These are phyloP conservation scores for Apiospora aurea DNA, from an alignment of 2,329 filamentous ascomycete species.

Conservation along the genomic window DNA sequence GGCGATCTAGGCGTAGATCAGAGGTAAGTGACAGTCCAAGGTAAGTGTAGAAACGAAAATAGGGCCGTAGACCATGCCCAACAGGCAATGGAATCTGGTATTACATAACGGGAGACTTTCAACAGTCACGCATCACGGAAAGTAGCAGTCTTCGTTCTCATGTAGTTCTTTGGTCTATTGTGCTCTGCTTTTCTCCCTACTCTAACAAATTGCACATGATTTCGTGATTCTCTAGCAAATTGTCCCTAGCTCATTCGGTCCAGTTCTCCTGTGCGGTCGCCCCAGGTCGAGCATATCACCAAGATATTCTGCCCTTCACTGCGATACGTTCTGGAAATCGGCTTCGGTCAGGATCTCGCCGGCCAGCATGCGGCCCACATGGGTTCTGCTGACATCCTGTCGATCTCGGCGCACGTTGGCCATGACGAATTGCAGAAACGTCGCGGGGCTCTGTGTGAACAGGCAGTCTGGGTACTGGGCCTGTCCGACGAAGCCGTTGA, in stretches of 20 bases:
- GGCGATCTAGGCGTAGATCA: neutral
- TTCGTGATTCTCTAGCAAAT: neutral
- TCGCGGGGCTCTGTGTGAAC: constrained; percentile 37
- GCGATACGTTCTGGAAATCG: constrained; percentile 23
- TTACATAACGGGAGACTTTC: neutral
- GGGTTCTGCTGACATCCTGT: constrained; percentile 28
- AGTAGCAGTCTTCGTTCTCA: neutral
- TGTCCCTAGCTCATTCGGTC: neutral
- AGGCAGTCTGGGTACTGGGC: constrained; percentile 27
- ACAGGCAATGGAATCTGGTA: neutral
- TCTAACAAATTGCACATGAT: neutral
- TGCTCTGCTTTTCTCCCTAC: neutral
- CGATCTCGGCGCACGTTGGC: constrained; percentile 26
- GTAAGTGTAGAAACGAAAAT: neutral
- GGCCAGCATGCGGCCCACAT: constrained; percentile 26
- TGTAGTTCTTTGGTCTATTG: neutral
- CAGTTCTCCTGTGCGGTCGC: neutral
- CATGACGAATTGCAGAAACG: constrained; percentile 26
- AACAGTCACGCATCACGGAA: neutral
- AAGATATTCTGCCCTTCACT: neutral
- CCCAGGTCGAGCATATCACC: neutral
- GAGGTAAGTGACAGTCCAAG: neutral
- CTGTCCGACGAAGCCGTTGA: neutral
- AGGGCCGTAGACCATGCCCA: neutral
- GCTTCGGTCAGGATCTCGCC: constrained; percentile 25